These are phyloP conservation scores for Boletus rubropictus DNA, from an alignment of 768 basidiomycete species.

Conservation along the genomic window DNA sequence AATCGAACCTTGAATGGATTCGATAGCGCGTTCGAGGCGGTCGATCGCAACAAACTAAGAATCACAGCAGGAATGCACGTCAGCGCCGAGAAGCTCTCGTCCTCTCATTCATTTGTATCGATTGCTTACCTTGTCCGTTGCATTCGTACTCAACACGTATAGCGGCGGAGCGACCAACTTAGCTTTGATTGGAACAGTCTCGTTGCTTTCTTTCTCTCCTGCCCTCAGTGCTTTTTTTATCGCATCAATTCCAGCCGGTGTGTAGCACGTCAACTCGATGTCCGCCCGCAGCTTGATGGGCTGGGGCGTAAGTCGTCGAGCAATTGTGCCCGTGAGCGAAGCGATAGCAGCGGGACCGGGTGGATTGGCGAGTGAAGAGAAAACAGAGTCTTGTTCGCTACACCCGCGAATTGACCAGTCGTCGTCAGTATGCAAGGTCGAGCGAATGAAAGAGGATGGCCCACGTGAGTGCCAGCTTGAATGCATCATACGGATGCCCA, in stretches of 20 bases:
- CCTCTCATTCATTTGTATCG: not conserved
- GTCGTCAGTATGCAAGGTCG: constrained; percentile 3
- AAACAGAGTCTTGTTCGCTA: constrained; percentile 78
- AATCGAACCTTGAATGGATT: constrained; percentile 80
- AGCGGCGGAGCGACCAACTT: constrained; percentile 94
- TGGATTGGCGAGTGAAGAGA: constrained; percentile 57
- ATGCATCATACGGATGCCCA: constrained; percentile 95
- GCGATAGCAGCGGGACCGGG: constrained; percentile 52
- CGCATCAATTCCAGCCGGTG: constrained; percentile 91
- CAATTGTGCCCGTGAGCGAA: constrained; percentile 77
- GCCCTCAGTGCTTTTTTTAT: constrained; percentile 88
- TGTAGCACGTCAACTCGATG: constrained; percentile 95
- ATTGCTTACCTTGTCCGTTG: constrained; percentile 80
- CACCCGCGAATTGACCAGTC: not conserved
- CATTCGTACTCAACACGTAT: constrained; percentile 93
- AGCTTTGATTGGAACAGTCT: constrained; percentile 93
- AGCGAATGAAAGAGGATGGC: constrained; percentile 25
- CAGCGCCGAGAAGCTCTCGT: not conserved
- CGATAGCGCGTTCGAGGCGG: constrained; percentile 88
- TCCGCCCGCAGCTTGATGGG: constrained; percentile 98
- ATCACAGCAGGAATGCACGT: not conserved
- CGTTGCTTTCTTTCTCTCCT: constrained; percentile 83
- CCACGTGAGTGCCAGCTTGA: constrained; percentile 92
- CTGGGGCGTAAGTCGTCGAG: constrained; percentile 92
- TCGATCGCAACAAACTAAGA: constrained; percentile 80